Evolutionary conservation across 192 early-diverging fungal genomes (phyloP).

Genomic region (Paraglomus brasilianum): DNA sequence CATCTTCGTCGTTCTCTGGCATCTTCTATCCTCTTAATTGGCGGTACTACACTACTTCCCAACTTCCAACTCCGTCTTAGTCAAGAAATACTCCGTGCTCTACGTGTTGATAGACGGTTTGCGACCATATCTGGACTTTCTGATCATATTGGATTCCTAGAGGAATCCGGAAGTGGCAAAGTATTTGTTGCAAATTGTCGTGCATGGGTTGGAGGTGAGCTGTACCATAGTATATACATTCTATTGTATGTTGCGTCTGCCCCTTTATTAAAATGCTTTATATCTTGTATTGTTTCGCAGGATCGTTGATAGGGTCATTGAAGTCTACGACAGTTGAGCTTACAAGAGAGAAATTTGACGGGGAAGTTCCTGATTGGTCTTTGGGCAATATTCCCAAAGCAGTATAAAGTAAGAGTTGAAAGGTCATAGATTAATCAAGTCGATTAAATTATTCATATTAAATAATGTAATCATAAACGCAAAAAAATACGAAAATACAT

Average conservation of each 20-base stretch:
- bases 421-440: too few relatives aligned
- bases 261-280: neutral
- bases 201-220: slow-evolving; percentile 73
- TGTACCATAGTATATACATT: too few relatives aligned
- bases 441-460: too few relatives aligned
- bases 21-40: slow-evolving; percentile 66
- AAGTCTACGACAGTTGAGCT: slow-evolving; percentile 73
- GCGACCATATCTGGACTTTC: slow-evolving; percentile 45
- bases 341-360: slow-evolving; percentile 62
- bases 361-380: slow-evolving; percentile 67
- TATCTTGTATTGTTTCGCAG: slow-evolving; percentile 28
- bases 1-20: slow-evolving; percentile 71
- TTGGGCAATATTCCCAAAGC: slow-evolving; percentile 30
- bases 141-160: slow-evolving; percentile 55
- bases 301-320: slow-evolving; percentile 72
- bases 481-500: too few relatives aligned
- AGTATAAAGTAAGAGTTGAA: too few relatives aligned
- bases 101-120: slow-evolving; percentile 54
- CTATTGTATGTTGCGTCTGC: slow-evolving; percentile 1
- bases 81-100: slow-evolving; percentile 55
- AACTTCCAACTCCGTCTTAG: slow-evolving; percentile 62
- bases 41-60: slow-evolving; percentile 75
- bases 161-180: slow-evolving; percentile 50
- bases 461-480: too few relatives aligned
- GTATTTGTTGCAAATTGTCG: slow-evolving; percentile 71